Conservation (phyloP, 1,284 basidiomycete genomes). For the Malassezia brasiliensis region DNA sequence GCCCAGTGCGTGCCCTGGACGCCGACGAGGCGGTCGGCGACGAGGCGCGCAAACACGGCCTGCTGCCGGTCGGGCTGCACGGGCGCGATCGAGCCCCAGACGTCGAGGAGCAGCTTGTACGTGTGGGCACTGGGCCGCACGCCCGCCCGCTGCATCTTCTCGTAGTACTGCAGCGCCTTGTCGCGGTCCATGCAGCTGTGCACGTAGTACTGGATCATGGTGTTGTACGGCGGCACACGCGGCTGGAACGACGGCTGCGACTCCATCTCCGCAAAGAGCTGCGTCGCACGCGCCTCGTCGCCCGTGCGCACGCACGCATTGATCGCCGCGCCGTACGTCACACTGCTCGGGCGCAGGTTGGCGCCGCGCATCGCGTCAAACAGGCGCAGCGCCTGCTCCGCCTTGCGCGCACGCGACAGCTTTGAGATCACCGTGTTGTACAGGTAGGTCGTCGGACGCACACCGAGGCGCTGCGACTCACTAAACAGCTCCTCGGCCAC, state of each 20-base stretch:
- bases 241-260: constrained; percentile 66
- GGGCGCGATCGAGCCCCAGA: constrained; percentile 71
- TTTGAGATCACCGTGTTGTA: constrained; percentile 48
- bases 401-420: constrained; percentile 43
- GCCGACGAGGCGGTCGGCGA: constrained; percentile 53
- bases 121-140: constrained; percentile 52
- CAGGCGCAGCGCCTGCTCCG: constrained; percentile 40
- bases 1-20: constrained; percentile 84
- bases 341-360: constrained; percentile 62
- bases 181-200: constrained; percentile 74
- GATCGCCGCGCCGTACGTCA: constrained; percentile 92
- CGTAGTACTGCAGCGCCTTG: constrained; percentile 57
- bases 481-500: constrained; percentile 45
- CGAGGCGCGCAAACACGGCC: constrained; percentile 60
- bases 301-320: constrained; percentile 71
- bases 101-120: constrained; percentile 68
- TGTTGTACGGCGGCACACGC: constrained; percentile 87
- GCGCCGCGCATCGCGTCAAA: constrained; percentile 39
- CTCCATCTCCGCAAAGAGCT: constrained; percentile 77
- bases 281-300: constrained; percentile 70
- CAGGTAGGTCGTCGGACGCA: constrained; percentile 37
- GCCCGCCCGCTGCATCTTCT: constrained; percentile 58
- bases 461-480: constrained; percentile 40
- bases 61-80: constrained; percentile 69
- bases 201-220: constrained; percentile 96